Base-by-base conservation (phyloP, 306 rosid genomes). In the Astragalus membranaceus region DNA sequence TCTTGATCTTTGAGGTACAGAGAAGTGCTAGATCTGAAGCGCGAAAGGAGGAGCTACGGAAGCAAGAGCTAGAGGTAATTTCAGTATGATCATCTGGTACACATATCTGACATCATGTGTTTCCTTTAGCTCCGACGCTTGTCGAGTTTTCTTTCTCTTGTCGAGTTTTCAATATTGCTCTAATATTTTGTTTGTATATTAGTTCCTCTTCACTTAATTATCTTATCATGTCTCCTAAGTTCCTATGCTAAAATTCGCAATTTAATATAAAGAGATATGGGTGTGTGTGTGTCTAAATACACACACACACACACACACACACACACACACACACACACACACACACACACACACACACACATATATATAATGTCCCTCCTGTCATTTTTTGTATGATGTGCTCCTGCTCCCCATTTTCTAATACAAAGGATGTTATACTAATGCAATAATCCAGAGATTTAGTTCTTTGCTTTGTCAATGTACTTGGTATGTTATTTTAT, bases 1-100 rank as follows among this genome's bases (percentile, higher is more conserved):
- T 82, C 56, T 72, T 90, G 55, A 79, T 90, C 74, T 78, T 88
- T 75, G 98, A 94, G 87, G 96, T 94, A 51, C 98, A 94, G 35
- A 94, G 97, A 77, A 94, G 88, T 76, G 65, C 96, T 51, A 85
- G 98, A 80, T 90, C 97, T 59, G 96, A 94, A 76, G 97, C 97
- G 36, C 88, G 92, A 67, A 94, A 94, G 80, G 98, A 94, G 85
- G 97, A 87, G 52, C 17, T 73, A 36, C 88, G 98, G 63, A 88
- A 78, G 86, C 85, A 80, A 83, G 97, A 94, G 61, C 64, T 87
- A 35, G 88, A 80, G 96, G 98, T 94, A 85, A 77, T 53, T n/a
- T 70, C 58, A 64, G 68, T 42, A 52, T 54, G 26, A n/a, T 41
- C 11, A 35, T 64, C 69, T 17, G 5, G 32, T 29, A 20, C 29